Conservation (phyloP, 2,329 filamentous ascomycete genomes). For the Madurella fahalii region DNA sequence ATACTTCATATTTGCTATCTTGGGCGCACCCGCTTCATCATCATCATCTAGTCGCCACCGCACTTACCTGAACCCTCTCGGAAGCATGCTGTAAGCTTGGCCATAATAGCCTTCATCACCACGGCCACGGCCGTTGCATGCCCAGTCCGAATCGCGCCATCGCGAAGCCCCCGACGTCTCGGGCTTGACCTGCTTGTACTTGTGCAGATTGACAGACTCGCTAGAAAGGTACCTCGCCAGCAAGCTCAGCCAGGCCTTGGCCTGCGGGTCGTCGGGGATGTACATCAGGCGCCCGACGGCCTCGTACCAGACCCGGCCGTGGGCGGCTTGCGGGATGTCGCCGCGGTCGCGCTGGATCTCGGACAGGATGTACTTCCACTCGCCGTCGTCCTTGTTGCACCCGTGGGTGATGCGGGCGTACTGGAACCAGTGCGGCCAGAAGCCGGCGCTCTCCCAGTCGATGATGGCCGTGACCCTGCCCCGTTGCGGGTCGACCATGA, state of each 20-base stretch:
- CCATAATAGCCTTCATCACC: too few relatives aligned
- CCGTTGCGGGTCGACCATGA: slow-evolving; percentile 5
- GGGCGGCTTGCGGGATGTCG: neutral
- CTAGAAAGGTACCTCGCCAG: neutral
- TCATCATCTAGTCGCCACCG: too few relatives aligned
- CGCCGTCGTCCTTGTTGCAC: neutral
- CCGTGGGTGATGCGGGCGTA: slow-evolving; percentile 11
- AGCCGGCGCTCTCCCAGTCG: slow-evolving; percentile 16
- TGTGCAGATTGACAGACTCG: too few relatives aligned
- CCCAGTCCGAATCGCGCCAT: too few relatives aligned
- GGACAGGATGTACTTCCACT: slow-evolving; percentile 12
- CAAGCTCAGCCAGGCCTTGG: slow-evolving; percentile 6
- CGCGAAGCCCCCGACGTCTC: too few relatives aligned
- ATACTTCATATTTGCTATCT: too few relatives aligned
- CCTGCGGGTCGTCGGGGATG: neutral
- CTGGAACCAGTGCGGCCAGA: slow-evolving; percentile 17
- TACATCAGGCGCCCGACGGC: neutral
- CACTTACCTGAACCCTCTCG: too few relatives aligned
- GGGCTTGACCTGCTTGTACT: too few relatives aligned
- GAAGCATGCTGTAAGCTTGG: too few relatives aligned
- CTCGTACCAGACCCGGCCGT: slow-evolving; percentile 11
- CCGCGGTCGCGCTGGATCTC: neutral
- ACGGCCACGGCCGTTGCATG: too few relatives aligned
- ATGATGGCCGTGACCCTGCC: slow-evolving; percentile 8
- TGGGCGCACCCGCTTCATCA: too few relatives aligned